phyloP scores from a whole-genome alignment of 768 basidiomycete species.

The Peribolospora baueri region DNA sequence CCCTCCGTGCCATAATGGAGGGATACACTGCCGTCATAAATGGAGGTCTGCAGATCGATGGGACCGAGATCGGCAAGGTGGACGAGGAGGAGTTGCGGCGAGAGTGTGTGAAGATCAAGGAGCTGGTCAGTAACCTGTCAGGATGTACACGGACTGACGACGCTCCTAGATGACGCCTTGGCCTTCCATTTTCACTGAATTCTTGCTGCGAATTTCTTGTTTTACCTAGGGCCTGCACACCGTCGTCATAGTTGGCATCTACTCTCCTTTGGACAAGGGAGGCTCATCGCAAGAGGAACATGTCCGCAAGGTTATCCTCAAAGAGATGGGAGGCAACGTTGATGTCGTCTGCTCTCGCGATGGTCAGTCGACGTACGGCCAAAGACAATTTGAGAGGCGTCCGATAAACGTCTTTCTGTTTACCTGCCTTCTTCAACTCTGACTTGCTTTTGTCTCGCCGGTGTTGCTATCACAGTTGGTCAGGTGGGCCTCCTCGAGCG shows the following conservation, averaged over 20 bases:
- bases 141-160: too few relatives aligned
- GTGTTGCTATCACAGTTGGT: constrained; percentile 22
- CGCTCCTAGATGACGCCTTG: too few relatives aligned
- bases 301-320: constrained; percentile 25
- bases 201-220: background rate
- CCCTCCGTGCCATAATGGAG: constrained; percentile 18
- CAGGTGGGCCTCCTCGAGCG: constrained; percentile 37
- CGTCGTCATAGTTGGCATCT: constrained; percentile 29
- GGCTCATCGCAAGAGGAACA: constrained; percentile 26
- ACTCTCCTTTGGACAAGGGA: constrained; percentile 27
- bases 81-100: constrained; percentile 27
- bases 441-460: constrained; percentile 1
- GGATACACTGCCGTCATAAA: constrained; percentile 22
- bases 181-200: too few relatives aligned
- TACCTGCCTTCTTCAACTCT: background rate
- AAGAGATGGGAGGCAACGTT: constrained; percentile 21
- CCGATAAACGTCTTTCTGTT: too few relatives aligned
- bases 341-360: constrained; percentile 34
- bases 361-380: constrained; percentile 14
- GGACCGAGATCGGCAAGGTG: constrained; percentile 16
- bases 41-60: constrained; percentile 24
- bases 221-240: constrained; percentile 19
- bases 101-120: constrained; percentile 26
- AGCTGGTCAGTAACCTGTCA: constrained; percentile 23
- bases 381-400: background rate